Evolutionary conservation across 2,329 filamentous ascomycete species (phyloP).

Genomic region (Monilinia vaccinii-corymbosi): DNA sequence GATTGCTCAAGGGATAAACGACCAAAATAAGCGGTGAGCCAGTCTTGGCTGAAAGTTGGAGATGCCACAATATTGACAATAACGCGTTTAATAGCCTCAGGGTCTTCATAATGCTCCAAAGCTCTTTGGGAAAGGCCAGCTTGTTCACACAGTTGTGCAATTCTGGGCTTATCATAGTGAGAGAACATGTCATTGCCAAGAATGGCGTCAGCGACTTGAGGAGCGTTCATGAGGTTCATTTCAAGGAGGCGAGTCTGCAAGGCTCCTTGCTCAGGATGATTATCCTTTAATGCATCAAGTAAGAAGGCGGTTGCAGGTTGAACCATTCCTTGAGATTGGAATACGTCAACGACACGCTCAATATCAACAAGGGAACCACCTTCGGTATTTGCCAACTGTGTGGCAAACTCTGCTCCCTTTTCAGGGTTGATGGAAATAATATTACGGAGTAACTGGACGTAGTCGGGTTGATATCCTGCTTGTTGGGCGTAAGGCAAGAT

Average conservation of each 20-base stretch:
- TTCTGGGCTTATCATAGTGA: constrained; percentile 84
- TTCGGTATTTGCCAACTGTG: constrained; percentile 83
- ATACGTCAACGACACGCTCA: constrained; percentile 92
- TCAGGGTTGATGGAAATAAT: constrained; percentile 76
- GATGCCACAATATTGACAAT: constrained; percentile 72
- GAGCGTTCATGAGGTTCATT: constrained; percentile 96
- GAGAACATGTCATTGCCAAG: constrained; percentile 98
- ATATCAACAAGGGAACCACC: constrained; percentile 82
- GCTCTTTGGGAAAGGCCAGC: constrained; percentile 81
- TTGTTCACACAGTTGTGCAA: constrained; percentile 87
- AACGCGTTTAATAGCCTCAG: constrained; percentile 81
- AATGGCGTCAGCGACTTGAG: constrained; percentile 95
- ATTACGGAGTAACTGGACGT: constrained; percentile 82
- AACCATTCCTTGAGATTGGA: constrained; percentile 95
- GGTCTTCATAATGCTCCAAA: constrained; percentile 89
- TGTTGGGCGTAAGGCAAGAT: constrained; percentile 86
- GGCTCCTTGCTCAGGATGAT: constrained; percentile 85
- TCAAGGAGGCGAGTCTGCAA: constrained; percentile 91
- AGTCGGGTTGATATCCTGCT: constrained; percentile 88
- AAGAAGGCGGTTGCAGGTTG: constrained; percentile 98
- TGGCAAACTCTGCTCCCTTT: constrained; percentile 90
- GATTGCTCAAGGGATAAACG: constrained; percentile 93
- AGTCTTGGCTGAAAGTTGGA: constrained; percentile 82
- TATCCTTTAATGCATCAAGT: constrained; percentile 88
- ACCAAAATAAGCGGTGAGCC: constrained; percentile 87